Evolutionary conservation across 495 filamentous ascomycete genomes (phyloP).

Genomic region (Penicillium waksmanii): DNA sequence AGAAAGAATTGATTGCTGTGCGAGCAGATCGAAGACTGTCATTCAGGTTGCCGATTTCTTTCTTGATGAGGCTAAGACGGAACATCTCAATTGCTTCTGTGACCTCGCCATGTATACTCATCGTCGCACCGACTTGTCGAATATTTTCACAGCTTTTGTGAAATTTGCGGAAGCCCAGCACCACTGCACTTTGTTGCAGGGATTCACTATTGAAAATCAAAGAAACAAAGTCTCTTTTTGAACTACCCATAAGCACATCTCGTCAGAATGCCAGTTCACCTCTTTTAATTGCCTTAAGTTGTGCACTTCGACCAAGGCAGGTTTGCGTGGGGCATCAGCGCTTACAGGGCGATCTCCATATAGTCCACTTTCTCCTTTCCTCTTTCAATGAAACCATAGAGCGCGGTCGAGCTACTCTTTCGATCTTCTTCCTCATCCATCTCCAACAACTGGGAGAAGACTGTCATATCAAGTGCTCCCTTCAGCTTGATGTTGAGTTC

Average conservation of each 20-base stretch:
- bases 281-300: not conserved
- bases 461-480: constrained; percentile 1
- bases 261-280: constrained; percentile 1
- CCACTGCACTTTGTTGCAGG: not conserved
- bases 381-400: constrained; percentile 7
- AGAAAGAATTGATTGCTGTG: constrained; percentile 4
- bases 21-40: constrained; percentile 1
- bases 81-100: constrained; percentile 1
- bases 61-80: not conserved
- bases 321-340: not conserved
- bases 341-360: constrained; percentile 6
- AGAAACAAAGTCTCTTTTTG: not conserved
- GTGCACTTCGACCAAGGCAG: not conserved
- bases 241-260: not conserved
- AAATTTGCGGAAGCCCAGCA: not conserved
- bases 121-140: not conserved
- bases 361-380: not conserved
- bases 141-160: constrained; percentile 4
- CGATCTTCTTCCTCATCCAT: constrained; percentile 8
- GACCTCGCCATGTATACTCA: constrained; percentile 5
- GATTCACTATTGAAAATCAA: not conserved
- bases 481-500: not conserved
- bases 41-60: constrained; percentile 3
- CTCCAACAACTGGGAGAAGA: constrained; percentile 4
- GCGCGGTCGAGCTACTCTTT: not conserved